Conservation (phyloP, 805 yeast genomes). For the Saccharomycopsis sp. region DNA sequence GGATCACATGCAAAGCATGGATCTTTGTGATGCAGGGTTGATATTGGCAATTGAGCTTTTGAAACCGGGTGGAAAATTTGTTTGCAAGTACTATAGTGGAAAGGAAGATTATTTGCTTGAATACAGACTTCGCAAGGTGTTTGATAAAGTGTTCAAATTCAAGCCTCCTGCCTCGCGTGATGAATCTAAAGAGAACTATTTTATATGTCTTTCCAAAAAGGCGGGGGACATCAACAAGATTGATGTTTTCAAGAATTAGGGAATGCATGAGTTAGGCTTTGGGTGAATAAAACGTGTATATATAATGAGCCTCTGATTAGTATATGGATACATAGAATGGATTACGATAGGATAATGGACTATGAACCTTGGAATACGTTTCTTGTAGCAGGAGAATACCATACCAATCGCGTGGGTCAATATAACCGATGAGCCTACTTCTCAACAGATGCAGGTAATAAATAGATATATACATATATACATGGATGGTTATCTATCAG, state of each 20-base stretch:
- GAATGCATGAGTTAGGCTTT: background rate
- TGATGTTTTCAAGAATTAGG: slow-evolving; percentile 31
- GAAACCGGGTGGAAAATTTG: slow-evolving; percentile 61
- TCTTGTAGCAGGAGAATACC: too few species aligned
- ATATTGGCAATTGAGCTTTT: slow-evolving; percentile 67
- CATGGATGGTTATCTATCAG: too few species aligned
- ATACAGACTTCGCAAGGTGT: slow-evolving; percentile 47
- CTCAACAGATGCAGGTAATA: too few species aligned
- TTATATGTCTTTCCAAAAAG: slow-evolving; percentile 56
- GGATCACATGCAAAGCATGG: slow-evolving; percentile 80
- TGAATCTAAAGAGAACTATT: slow-evolving; percentile 78
- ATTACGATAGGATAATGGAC: too few species aligned
- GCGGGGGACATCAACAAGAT: slow-evolving; percentile 35
- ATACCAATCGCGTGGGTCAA: too few species aligned
- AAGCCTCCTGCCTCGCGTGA: slow-evolving; percentile 79
- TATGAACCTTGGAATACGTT: too few species aligned
- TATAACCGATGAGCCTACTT: too few species aligned
- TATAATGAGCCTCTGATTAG: background rate
- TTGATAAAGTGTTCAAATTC: slow-evolving; percentile 55
- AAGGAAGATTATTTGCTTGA: slow-evolving; percentile 66
- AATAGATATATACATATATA: background rate
- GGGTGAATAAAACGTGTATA: background rate
- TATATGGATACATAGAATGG: too few species aligned
- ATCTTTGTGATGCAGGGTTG: slow-evolving; percentile 82
- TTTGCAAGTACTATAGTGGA: slow-evolving; percentile 84